Conservation (phyloP, 176 grass and related monocot species). For the Ananas comosus region DNA sequence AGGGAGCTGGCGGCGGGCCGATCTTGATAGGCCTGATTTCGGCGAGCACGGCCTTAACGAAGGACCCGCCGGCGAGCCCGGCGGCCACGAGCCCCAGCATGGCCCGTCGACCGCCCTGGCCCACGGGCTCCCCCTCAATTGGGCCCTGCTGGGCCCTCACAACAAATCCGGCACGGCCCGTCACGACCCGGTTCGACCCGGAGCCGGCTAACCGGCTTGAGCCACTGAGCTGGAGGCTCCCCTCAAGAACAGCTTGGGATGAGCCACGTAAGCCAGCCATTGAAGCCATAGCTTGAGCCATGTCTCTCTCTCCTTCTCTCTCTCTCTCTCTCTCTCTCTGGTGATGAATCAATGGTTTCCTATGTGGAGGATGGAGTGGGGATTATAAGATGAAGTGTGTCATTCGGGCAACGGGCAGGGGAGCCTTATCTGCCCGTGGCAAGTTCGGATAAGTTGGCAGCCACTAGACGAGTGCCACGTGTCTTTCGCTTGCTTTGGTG, state of each 20-base stretch:
- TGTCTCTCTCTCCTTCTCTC: conserved; percentile 26
- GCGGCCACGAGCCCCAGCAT: conserved; percentile 69
- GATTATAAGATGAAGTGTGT: conserved; percentile 2
- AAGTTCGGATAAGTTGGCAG: conserved; percentile 44
- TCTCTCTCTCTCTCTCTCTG: neutral
- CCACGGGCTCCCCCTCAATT: conserved; percentile 31
- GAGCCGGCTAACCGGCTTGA: conserved; percentile 4
- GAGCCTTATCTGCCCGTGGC: conserved; percentile 42
- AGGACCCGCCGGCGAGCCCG: conserved; percentile 35
- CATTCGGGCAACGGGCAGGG: neutral
- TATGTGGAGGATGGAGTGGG: conserved; percentile 7
- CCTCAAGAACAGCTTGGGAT: conserved; percentile 44
- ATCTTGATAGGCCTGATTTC: conserved; percentile 37
- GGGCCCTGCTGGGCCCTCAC: conserved; percentile 40
- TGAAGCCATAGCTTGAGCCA: conserved; percentile 93
- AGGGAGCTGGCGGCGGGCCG: conserved; percentile 41
- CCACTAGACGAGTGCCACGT: conserved; percentile 39
- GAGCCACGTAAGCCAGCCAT: conserved; percentile 60
- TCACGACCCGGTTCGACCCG: neutral
- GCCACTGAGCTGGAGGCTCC: conserved; percentile 21
- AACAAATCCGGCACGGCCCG: conserved; percentile 21
- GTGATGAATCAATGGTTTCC: conserved; percentile 7
- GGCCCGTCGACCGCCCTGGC: conserved; percentile 42
- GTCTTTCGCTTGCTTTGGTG: conserved; percentile 16
- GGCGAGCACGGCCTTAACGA: conserved; percentile 50